phyloP scores from a whole-genome alignment of 163 green algal genomes.

The Volvox carteri region DNA sequence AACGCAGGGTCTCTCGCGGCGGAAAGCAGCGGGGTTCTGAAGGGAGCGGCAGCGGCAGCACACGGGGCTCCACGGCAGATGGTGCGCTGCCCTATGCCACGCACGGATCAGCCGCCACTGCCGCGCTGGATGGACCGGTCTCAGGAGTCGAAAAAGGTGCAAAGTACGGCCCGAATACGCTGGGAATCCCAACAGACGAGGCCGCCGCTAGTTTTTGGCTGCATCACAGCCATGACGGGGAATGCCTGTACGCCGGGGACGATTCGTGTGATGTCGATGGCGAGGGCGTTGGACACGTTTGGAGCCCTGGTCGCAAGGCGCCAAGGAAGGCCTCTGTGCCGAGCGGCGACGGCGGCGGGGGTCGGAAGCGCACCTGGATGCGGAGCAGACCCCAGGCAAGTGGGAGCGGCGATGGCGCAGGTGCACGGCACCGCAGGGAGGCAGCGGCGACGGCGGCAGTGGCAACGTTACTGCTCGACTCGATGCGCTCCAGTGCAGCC shows the following conservation, averaged over 20 bases:
- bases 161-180: no score
- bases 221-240: background rate
- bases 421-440: background rate
- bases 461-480: background rate
- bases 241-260: background rate
- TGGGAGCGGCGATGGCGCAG: background rate
- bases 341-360: background rate
- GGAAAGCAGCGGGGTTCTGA: background rate
- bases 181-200: no score
- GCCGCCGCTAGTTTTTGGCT: background rate
- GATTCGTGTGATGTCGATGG: background rate
- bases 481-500: background rate
- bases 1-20: background rate
- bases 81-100: background rate
- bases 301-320: background rate
- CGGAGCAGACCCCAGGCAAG: background rate
- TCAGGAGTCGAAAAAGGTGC: no score
- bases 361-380: background rate
- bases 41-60: background rate
- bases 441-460: background rate
- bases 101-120: no score
- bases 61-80: background rate
- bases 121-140: no score
- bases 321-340: background rate
- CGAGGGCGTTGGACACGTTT: background rate